These are phyloP conservation scores for Pontederia paniculata DNA, from an alignment of 176 grass and related monocot species.

Conservation along the genomic window DNA sequence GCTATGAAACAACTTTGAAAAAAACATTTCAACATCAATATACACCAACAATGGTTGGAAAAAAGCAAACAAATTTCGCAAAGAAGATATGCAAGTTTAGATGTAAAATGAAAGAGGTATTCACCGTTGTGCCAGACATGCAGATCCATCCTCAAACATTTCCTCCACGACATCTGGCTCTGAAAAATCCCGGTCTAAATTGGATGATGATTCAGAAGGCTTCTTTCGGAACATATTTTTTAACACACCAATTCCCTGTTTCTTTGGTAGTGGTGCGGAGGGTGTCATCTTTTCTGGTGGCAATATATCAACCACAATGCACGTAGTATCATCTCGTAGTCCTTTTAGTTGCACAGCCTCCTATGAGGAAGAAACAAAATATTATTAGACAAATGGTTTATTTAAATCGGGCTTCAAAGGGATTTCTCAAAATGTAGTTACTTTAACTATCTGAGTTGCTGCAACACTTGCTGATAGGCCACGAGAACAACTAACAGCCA, in stretches of 20 bases:
- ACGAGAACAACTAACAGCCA: conserved; percentile 60
- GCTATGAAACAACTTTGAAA: too few relatives aligned
- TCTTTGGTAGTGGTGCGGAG: conserved; percentile 44
- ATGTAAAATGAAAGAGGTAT: conserved; percentile 3
- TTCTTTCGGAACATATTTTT: conserved; percentile 79
- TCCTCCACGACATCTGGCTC: conserved; percentile 71
- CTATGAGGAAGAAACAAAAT: conserved; percentile 27
- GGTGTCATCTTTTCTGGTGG: conserved; percentile 67
- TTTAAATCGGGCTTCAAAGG: background rate
- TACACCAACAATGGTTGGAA: too few relatives aligned
- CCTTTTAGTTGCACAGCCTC: conserved; percentile 66
- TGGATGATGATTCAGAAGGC: conserved; percentile 23
- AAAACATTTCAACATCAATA: too few relatives aligned
- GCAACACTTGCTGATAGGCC: conserved; percentile 59
- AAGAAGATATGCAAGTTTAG: background rate
- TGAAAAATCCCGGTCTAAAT: conserved; percentile 35
- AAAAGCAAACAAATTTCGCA: too few relatives aligned
- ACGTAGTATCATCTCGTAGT: conserved; percentile 90
- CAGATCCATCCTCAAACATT: conserved; percentile 61
- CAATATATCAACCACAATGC: conserved; percentile 90
- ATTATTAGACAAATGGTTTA: conserved; percentile 6
- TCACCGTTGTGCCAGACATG: conserved; percentile 56
- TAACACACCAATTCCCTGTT: conserved; percentile 41
- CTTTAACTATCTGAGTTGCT: conserved; percentile 85
- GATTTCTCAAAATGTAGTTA: conserved; percentile 6